phyloP scores from a whole-genome alignment of 2,329 filamentous ascomycete genomes.

The Penicillium sp. region DNA sequence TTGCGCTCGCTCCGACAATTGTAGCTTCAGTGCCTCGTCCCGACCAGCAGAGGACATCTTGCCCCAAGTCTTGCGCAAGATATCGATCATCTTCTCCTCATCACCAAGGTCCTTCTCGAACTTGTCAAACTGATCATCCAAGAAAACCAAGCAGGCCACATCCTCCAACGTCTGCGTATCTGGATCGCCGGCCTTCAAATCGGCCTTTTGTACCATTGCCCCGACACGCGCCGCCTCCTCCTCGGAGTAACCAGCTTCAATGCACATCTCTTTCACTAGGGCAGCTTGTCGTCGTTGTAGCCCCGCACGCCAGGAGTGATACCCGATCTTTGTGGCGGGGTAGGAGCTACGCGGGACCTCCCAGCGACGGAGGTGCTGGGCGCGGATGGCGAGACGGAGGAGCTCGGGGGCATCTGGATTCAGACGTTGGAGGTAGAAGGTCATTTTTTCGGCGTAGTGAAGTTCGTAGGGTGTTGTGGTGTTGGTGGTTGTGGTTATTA shows the following conservation, averaged over 20 bases:
- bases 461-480: slow-evolving; percentile 72
- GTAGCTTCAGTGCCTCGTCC: slow-evolving; percentile 67
- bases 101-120: slow-evolving; percentile 72
- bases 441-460: slow-evolving; percentile 81
- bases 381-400: slow-evolving; percentile 76
- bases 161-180: slow-evolving; percentile 77
- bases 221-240: slow-evolving; percentile 67
- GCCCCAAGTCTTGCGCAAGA: slow-evolving; percentile 73
- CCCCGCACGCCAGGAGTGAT: slow-evolving; percentile 77
- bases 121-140: slow-evolving; percentile 83
- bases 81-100: slow-evolving; percentile 75
- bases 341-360: slow-evolving; percentile 75
- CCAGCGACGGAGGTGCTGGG: slow-evolving; percentile 86
- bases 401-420: slow-evolving; percentile 66
- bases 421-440: slow-evolving; percentile 68
- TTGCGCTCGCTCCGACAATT: slow-evolving; percentile 66
- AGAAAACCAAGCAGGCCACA: slow-evolving; percentile 82
- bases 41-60: slow-evolving; percentile 72
- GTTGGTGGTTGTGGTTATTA: slow-evolving; percentile 44
- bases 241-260: slow-evolving; percentile 53
- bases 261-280: slow-evolving; percentile 60
- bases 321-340: slow-evolving; percentile 75
- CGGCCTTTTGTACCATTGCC: slow-evolving; percentile 78
- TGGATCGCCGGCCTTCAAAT: slow-evolving; percentile 57
- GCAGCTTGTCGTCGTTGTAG: slow-evolving; percentile 74